Evolutionary conservation across 2,329 filamentous ascomycete genomes (phyloP), one percentile per base, ranked within the genome.

Genomic region (Colletotrichum lentis): DNA sequence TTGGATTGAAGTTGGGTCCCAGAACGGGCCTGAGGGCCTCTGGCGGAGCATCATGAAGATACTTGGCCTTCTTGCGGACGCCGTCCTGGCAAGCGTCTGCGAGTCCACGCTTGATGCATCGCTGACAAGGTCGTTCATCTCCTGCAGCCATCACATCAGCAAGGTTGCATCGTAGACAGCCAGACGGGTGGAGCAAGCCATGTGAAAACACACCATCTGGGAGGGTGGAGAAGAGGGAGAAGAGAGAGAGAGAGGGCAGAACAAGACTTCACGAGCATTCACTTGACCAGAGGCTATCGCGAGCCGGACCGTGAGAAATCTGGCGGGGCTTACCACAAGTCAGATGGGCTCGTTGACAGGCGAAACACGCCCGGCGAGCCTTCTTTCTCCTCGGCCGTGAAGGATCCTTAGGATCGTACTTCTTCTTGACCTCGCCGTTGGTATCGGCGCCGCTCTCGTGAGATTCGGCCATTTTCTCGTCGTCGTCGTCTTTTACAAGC

Each of bases 11-110:
- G 70, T 85, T 89, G 37, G 90, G 88, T 5, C 90, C 90, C 55
- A 96, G 85, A 49, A 96, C 93, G n/a, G 94, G 93, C 76, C 95
- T 87, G 70, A 97, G 84, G 53, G 94, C 94, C 77, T 96, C 94
- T 60, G 93, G 89, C 43, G 95, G 94, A 31, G 95, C 94, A 84
- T 98, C 96, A 76, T 98, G 94, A 64, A 99, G 91, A 79, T 99
- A 99, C 79, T 99, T 99, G 60, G 96, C 96, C 85, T 98, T 99
- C 81, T 99, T 99, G 71, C 96, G 91, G 59, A 98, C 94, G 62
- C 96, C 96, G 77, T 99, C 96, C 78, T 97, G 94, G 76, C 96
- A 99, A 69, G 89, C 89, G 77, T 97, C 94, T 74, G 94, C 92
- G 24, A 98, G 87, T 53, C 93, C 93, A 74, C 96, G 91, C 80